Percentiles rank a stretch among this genome's conserved stretches.
Evolutionary conservation across 1,284 basidiomycete species (phyloP).

Genomic region (Tausonia pullulans): DNA sequence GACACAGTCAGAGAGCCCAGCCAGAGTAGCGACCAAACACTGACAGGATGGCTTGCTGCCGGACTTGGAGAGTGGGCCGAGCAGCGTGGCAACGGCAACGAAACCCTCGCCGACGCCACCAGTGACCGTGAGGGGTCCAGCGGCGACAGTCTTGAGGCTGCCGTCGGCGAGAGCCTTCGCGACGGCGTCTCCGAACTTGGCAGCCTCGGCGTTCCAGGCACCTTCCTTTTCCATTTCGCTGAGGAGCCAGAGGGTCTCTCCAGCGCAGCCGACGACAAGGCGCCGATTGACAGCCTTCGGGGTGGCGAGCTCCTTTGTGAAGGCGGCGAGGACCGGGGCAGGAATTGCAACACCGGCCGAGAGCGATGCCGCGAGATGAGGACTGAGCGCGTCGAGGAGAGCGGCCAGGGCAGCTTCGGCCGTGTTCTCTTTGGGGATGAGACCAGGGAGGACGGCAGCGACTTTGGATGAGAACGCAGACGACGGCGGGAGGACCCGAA

Average conservation of each 20-base stretch:
- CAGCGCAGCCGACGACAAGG: conserved; percentile 45
- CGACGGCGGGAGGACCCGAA: conserved; percentile 47
- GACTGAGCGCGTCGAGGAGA: conserved; percentile 45
- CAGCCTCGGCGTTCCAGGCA: conserved; percentile 31
- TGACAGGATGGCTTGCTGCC: conserved; percentile 18
- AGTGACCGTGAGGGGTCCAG: conserved; percentile 47
- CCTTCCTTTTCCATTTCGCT: conserved; percentile 29
- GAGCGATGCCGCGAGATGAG: conserved; percentile 51
- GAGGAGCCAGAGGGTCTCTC: conserved; percentile 41
- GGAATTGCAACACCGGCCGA: conserved; percentile 38
- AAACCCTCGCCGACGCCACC: conserved; percentile 73
- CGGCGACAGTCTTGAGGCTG: conserved; percentile 52
- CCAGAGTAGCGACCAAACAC: background rate
- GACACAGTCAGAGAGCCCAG: background rate
- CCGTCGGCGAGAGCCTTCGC: conserved; percentile 50
- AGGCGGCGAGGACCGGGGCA: conserved; percentile 38
- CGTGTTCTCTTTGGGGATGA: conserved; percentile 64
- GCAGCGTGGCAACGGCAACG: conserved; percentile 54
- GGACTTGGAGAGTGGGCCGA: conserved; percentile 44
- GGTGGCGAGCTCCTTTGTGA: conserved; percentile 59
- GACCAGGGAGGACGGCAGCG: conserved; percentile 44
- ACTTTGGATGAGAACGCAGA: conserved; percentile 44
- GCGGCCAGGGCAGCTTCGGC: conserved; percentile 51
- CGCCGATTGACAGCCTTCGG: conserved; percentile 46
- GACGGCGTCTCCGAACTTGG: conserved; percentile 44